Base-by-base conservation (phyloP, 805 yeast genomes). In the Ogataea pilisensis region DNA sequence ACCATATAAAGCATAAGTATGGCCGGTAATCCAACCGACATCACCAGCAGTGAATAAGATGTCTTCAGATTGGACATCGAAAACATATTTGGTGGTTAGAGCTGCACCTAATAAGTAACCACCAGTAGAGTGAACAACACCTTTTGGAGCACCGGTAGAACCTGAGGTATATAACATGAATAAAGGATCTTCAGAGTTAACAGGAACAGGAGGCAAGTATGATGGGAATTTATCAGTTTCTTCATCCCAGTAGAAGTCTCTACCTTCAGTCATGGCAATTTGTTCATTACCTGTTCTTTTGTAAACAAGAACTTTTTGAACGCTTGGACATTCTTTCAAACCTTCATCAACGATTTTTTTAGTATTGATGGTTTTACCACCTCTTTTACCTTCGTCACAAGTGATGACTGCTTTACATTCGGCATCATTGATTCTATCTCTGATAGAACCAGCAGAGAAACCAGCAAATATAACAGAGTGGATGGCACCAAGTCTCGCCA, bases 1-100 rank as follows among this genome's bases (percentile, higher is more conserved):
- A 42, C 95, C 95, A 60, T 85, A 85, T 36, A 85, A 76, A 16
- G 80, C 89, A 55, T 85, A 85, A 9, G 93, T 75, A 66, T 85
- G 95, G 43, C 95, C 95, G 6, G 95, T 85, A 56, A 85, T 83
- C 95, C 95, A 85, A 56, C 95, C 95, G 39, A 85, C 83, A 66
- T 85, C 95, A 60, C 93, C 95, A 24, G 95, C 93, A 14, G 93
- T 85, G 72, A 85, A 85, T 42, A 85, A 70, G 12, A 78, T 69
- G 59, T 85, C 95, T 43, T 82, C 80, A 31, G 75, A 73, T 55
- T 85, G 89, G 31, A 83, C 71, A 63, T 85, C 95, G 63, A 85
- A 85, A 34, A 78, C 75, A 57, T 85, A 85, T 57, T 80, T 80
- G 54, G 88, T 80, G 35, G 91, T 78, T 57, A 85, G 50, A 42